A percentile compares a stretch with the other conserved stretches of the same genome.
These are phyloP conservation scores for Cladophialophora yegresii DNA, from an alignment of 2,329 filamentous ascomycete species.

Conservation along the genomic window DNA sequence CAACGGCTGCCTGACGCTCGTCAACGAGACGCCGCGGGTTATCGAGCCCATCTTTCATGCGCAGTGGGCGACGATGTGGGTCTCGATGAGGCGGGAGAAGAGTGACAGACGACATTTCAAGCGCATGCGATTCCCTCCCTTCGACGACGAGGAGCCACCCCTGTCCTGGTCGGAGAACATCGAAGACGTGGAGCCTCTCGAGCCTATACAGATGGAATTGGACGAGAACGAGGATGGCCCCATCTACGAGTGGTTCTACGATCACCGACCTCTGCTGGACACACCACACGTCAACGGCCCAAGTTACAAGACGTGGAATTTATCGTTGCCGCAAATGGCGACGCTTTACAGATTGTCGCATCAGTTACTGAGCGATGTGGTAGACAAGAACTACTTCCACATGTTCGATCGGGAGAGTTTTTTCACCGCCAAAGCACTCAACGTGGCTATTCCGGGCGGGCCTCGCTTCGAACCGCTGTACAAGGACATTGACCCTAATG, in stretches of 20 bases:
- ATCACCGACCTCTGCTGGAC: slow-evolving; percentile 85
- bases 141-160: slow-evolving; percentile 97
- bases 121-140: slow-evolving; percentile 97
- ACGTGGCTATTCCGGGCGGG: slow-evolving; percentile 95
- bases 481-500: slow-evolving; percentile 98
- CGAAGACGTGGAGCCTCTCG: slow-evolving; percentile 94
- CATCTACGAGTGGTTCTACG: slow-evolving; percentile 96
- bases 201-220: slow-evolving; percentile 98
- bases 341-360: slow-evolving; percentile 88
- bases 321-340: slow-evolving; percentile 92
- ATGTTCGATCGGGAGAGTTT: slow-evolving; percentile 96
- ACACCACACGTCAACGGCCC: slow-evolving; percentile 93
- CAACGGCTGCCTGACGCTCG: slow-evolving; percentile 92
- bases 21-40: slow-evolving; percentile 94
- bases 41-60: slow-evolving; percentile 98
- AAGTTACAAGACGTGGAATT: slow-evolving; percentile 95
- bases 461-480: slow-evolving; percentile 95
- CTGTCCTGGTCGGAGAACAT: slow-evolving; percentile 98
- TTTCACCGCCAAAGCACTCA: slow-evolving; percentile 92
- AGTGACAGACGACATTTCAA: slow-evolving; percentile 95
- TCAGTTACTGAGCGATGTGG: slow-evolving; percentile 84
- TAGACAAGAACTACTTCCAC: slow-evolving; percentile 97
- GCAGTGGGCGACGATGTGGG: slow-evolving; percentile 99
- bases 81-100: slow-evolving; percentile 96
- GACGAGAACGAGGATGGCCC: slow-evolving; percentile 90